Evolutionary conservation across 768 basidiomycete species (phyloP), one percentile per base, ranked within the genome.

Genomic region (Boletus reticuloceps): DNA sequence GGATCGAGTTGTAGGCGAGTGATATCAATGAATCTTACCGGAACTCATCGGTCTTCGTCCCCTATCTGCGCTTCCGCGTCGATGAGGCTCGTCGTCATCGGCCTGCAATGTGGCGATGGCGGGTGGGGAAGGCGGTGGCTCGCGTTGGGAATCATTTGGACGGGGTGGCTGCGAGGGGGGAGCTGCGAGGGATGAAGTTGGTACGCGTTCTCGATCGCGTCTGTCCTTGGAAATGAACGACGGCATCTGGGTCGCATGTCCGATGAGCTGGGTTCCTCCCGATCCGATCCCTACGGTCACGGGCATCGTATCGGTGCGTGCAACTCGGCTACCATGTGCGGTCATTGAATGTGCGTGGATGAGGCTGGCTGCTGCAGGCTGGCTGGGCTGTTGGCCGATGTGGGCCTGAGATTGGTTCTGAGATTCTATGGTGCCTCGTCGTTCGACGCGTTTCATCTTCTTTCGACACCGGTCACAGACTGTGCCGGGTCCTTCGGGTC

Each of bases 401-500:
- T 64, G 66, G 31, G 57, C 25, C 27, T 59, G 63, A 6, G 61
- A 55, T 19, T 61, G 65, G n/a, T 66, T 65, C 37, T 64, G 72
- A 13, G 61, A 63, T 43, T 86, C 86, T 3, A 86, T 69, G 11
- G 86, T 88, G 9, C 85, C 87, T 9, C 88, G 76, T 20, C 87
- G 75, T 65, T 91, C 89, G 47, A 89, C 86, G 2, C 89, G 82
- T 71, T 91, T 91, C 88, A 90, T 89, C 70, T 91, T 90, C 70
- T 91, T 91, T 49, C 89, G 81, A 70, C 89, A 90, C 80, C 89
- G 75, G 75, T 91, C 89, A 64, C 89, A 91, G 0, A 91, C 89
- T 0, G 89, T 91, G 20, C 89, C 89, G 48, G 89, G 89, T 0
- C 89, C 89, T 70, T 85, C 81, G 45, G 89, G 89, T 5, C 89